Conservation (phyloP, 1,284 basidiomycete genomes). For the Chiua sp. region DNA sequence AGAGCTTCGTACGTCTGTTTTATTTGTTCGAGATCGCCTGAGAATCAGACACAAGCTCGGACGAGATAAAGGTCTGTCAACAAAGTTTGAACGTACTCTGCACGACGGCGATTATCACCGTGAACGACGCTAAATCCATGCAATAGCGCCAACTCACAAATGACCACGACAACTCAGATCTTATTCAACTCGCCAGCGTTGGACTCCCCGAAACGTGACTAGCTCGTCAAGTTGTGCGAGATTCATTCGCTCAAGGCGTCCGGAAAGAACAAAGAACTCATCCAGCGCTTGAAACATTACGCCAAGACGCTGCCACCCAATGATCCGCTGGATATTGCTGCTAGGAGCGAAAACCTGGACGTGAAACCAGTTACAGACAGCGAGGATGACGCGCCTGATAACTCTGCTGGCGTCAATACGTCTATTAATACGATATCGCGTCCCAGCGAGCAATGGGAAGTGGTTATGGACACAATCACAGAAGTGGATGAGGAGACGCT, state of each 20-base stretch:
- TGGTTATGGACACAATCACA: constrained; percentile 76
- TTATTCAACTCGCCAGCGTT: constrained; percentile 81
- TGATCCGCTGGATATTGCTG: constrained; percentile 54
- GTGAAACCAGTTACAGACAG: constrained; percentile 24
- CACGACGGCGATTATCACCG: constrained; percentile 1
- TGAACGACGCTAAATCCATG: constrained; percentile 9
- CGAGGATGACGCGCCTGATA: constrained; percentile 39
- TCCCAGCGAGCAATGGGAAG: constrained; percentile 77
- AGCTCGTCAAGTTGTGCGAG: constrained; percentile 82
- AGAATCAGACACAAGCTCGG: constrained; percentile 15
- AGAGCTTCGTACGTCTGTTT: constrained; percentile 71
- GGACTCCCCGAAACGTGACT: constrained; percentile 78
- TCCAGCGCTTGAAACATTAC: constrained; percentile 67
- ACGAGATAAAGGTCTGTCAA: no score
- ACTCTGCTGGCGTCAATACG: constrained; percentile 26
- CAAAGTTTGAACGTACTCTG: no score
- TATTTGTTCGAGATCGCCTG: constrained; percentile 65
- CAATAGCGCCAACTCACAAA: constrained; percentile 23
- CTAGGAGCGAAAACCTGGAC: constrained; percentile 47
- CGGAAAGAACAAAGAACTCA: constrained; percentile 76
- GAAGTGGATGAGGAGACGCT: constrained; percentile 59
- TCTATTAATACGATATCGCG: constrained; percentile 41
- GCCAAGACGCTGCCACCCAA: constrained; percentile 62
- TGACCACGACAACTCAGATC: constrained; percentile 76
- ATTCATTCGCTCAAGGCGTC: constrained; percentile 75